Base-by-base conservation (phyloP, 441 rosid species). In the Populus trichocarpa region DNA sequence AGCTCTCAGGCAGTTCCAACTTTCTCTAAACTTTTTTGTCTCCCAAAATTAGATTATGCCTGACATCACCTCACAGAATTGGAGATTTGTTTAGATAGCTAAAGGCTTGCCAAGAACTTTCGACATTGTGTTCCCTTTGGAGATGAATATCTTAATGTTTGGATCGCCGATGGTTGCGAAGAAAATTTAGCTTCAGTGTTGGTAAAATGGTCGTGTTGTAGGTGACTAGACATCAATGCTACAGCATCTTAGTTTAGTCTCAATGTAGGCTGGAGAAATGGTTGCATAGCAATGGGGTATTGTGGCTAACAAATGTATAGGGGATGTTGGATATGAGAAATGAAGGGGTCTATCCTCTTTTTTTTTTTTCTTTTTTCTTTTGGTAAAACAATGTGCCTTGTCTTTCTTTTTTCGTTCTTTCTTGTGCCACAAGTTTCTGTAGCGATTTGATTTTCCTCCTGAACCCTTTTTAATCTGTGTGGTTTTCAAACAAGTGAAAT, bases 1-100 rank as follows among this genome's bases (percentile, higher is more conserved):
- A 70, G 69, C 72, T 8, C 75, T 75, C 64, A 7, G 83, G 77
- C 68, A 75, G 81, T 80, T 81, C 74, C 75, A 80, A 78, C 77
- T 61, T 69, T 16, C 69, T 50, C 84, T 85, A 75, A 38, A 83
- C 84, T 69, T 81, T 67, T 3, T 50, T 25, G 22, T 83, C 84
- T 81, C 78, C 84, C 42, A 36, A 50, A 72, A 64, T 72, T 77
- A 72, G 67, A 74, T 73, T 70, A 74, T 59, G 74, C 33, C 75
- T 72, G 53, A 72, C 67, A 30, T 79, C 30, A 68, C 33, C 64
- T 67, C 30, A 33, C 53, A n/a, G 46, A 5, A 69, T 53, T 77
- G 80, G 70, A 76, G 71, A 73, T 79, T 35, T 57, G 70, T 70
- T 67, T 84, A 69, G 85, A 28, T 53, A 40, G 36, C 38, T 63